Evolutionary conservation across 208 protist genomes (phyloP).

Genomic region (Crithidia thermophila): DNA sequence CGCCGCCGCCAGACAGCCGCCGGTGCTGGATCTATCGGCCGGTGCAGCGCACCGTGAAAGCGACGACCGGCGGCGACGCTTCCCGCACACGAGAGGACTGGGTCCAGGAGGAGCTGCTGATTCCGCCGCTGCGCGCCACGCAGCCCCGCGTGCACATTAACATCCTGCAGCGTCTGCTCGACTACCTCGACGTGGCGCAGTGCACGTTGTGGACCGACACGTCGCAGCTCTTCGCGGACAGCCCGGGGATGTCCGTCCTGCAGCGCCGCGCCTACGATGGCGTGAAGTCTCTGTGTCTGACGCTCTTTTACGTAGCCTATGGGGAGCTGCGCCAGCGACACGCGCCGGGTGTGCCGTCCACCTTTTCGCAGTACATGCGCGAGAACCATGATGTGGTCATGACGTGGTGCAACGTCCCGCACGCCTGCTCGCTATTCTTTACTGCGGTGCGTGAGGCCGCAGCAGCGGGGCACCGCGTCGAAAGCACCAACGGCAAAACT

Average conservation of each 20-base stretch:
- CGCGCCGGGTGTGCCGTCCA: constrained; percentile 10
- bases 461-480: no score
- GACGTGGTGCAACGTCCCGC: constrained; percentile 63
- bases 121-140: constrained; percentile 48
- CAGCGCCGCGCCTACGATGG: constrained; percentile 78
- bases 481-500: no score
- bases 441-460: neutral
- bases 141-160: constrained; percentile 62
- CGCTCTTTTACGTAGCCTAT: constrained; percentile 76
- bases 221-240: constrained; percentile 55
- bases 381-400: constrained; percentile 46
- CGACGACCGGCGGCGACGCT: constrained; percentile 11
- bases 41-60: constrained; percentile 38
- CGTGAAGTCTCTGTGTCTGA: constrained; percentile 70
- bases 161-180: constrained; percentile 57
- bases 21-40: constrained; percentile 33
- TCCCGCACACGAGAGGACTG: constrained; percentile 42
- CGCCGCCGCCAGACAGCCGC: constrained; percentile 27
- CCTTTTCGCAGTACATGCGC: constrained; percentile 62
- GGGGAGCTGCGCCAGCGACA: constrained; percentile 73
- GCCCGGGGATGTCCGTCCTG: constrained; percentile 68
- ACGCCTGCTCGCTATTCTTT: constrained; percentile 46
- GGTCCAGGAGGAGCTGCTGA: constrained; percentile 55
- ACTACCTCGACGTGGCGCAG: constrained; percentile 52
- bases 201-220: constrained; percentile 52